These are phyloP conservation scores for Solanum hybrid DNA, from an alignment of 305 asterid species.

Conservation along the genomic window DNA sequence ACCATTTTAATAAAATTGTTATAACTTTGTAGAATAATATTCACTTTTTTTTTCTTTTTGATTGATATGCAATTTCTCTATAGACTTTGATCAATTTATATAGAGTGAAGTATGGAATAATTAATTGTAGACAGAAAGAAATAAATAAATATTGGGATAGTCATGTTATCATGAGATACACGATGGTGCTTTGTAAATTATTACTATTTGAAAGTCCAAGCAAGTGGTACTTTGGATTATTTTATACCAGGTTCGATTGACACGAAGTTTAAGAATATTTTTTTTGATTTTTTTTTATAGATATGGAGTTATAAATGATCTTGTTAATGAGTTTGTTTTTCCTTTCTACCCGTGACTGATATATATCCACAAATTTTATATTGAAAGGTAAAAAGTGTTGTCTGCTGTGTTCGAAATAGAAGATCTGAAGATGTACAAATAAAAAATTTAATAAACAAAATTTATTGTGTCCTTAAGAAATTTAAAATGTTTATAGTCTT, in stretches of 20 bases:
- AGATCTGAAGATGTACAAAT: no score
- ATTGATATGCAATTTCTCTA: background rate
- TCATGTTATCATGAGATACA: background rate
- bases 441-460: no score
- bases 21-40: background rate
- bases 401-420: no score
- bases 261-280: no score
- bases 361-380: no score
- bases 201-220: background rate
- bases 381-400: no score
- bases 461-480: background rate
- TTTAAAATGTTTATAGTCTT: no score
- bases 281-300: no score
- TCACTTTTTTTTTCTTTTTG: background rate
- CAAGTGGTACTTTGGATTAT: no score
- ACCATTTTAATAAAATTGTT: background rate
- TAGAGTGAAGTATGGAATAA: background rate
- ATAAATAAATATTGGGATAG: background rate
- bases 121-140: background rate
- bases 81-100: background rate
- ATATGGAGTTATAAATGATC: background rate
- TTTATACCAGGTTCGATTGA: background rate
- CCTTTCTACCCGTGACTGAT: rapidly evolving
- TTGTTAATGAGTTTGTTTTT: no score
- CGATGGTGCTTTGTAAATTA: background rate